Evolutionary conservation across 2,329 filamentous ascomycete species (phyloP), one percentile per base, ranked within the genome.

Genomic region (Geoglossum cookeanum): DNA sequence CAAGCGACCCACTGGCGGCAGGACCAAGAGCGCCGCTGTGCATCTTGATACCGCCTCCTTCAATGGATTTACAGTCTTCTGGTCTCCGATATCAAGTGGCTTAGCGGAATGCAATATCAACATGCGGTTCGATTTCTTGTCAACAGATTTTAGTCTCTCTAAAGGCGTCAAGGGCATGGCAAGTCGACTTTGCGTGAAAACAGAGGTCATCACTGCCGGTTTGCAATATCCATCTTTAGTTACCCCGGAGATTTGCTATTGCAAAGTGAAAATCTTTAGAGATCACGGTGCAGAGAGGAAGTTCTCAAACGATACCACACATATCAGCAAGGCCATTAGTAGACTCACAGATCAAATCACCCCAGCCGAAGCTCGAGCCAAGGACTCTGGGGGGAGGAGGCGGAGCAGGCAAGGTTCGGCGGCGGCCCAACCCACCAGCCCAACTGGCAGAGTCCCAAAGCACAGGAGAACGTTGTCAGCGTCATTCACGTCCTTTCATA

Each of bases 91-190:
- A 3, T 69, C 78, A 47, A 81, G 83, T 0, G 70, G 73, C 0
- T 74, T 84, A 2, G 89, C 39, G 15, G 15, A n/a, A 4, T 44
- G 39, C 39, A 44, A 37, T 22, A 22, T 42, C 39, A 9, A 15
- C 13, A 87, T 97, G 11, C 85, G 92, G 48, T 98, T 97, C 76
- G 98, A 98, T 71, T 98, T 98, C 66, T 75, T 98, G 0, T 98
- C 92, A 0, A 98, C 92, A 7, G 92, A 98, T 67, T 98, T 97
- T 67, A 97, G 91, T 68, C 92, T 97, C 67, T 97, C 92, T 9
- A 98, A 98, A 67, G 92, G 92, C 51, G 92, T 98, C 54, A 97
- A 97, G 70, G 92, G 92, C 42, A 96, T 97, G 61, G 91, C 92
- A 0, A 90, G 97, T 3, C 77, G 92, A 57, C 77, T 97, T 0